Evolutionary conservation across 768 basidiomycete species (phyloP).

Genomic region (Mycena metata): DNA sequence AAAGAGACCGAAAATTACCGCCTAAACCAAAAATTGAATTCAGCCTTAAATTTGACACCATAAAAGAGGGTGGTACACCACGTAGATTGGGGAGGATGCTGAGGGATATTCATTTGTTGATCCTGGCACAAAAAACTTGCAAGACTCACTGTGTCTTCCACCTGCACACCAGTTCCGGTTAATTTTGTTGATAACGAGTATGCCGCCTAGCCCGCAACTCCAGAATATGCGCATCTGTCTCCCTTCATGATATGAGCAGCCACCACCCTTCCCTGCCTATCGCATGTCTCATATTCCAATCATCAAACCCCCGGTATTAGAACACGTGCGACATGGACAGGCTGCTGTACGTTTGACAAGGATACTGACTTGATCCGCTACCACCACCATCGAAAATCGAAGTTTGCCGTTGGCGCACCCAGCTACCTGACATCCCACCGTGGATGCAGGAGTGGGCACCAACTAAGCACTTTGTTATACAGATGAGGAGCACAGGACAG

Average conservation of each 20-base stretch:
- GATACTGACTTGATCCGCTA: no score
- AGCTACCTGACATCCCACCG: no score
- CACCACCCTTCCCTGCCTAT: conserved; percentile 11
- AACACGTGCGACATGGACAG: neutral
- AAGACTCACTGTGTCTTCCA: no score
- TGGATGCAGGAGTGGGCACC: no score
- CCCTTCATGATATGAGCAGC: conserved; percentile 7
- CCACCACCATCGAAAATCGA: no score
- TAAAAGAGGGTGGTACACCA: neutral
- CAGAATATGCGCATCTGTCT: conserved; percentile 13
- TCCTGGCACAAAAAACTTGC: no score
- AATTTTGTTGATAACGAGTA: no score
- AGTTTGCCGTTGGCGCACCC: no score
- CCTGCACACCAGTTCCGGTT: no score
- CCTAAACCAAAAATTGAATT: neutral
- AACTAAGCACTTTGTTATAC: no score
- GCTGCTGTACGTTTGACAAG: conserved; percentile 8
- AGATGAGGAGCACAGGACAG: no score
- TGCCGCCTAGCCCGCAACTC: conserved; percentile 6
- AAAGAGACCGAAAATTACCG: neutral
- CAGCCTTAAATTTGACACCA: neutral
- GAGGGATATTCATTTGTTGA: neutral
- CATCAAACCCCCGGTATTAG: conserved; percentile 9
- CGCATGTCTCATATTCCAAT: neutral
- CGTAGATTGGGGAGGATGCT: no score